Conservation (phyloP, 495 filamentous ascomycete species). For the Lindgomyces ingoldianus region DNA sequence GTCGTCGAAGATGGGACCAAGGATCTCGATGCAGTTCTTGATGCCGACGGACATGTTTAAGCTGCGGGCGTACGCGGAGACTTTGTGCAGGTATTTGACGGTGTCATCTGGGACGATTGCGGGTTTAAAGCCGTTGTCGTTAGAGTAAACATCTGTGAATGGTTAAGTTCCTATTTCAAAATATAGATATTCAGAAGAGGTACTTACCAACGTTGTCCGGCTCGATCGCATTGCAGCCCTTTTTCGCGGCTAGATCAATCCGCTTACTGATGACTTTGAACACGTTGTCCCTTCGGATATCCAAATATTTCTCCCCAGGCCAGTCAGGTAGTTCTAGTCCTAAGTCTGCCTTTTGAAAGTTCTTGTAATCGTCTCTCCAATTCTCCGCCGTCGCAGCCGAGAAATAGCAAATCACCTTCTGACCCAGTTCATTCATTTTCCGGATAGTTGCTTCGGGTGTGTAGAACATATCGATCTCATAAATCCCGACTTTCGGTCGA, state of each 20-base stretch:
- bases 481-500: conserved; percentile 19
- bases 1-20: conserved; percentile 29
- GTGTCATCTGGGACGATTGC: conserved; percentile 22
- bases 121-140: conserved; percentile 27
- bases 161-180: not conserved
- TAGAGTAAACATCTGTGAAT: conserved; percentile 25
- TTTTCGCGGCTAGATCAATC: conserved; percentile 16
- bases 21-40: conserved; percentile 34
- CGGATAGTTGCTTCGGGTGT: conserved; percentile 20
- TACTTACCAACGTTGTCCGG: conserved; percentile 31
- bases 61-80: conserved; percentile 23
- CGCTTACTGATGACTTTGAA: conserved; percentile 27
- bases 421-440: conserved; percentile 23
- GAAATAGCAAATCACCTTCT: conserved; percentile 27
- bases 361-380: conserved; percentile 25
- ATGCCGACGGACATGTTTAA: conserved; percentile 26
- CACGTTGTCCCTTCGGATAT: conserved; percentile 24
- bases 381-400: conserved; percentile 27
- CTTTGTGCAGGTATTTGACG: conserved; percentile 23
- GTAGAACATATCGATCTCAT: conserved; percentile 30
- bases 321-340: conserved; percentile 23
- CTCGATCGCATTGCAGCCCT: conserved; percentile 28
- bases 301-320: conserved; percentile 23
- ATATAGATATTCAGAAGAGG: not conserved
- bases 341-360: conserved; percentile 13